A percentile compares a stretch with the other conserved stretches of the same genome.
phyloP scores from a whole-genome alignment of 176 grass and related monocot genomes.

The Neostapfia colusana region DNA sequence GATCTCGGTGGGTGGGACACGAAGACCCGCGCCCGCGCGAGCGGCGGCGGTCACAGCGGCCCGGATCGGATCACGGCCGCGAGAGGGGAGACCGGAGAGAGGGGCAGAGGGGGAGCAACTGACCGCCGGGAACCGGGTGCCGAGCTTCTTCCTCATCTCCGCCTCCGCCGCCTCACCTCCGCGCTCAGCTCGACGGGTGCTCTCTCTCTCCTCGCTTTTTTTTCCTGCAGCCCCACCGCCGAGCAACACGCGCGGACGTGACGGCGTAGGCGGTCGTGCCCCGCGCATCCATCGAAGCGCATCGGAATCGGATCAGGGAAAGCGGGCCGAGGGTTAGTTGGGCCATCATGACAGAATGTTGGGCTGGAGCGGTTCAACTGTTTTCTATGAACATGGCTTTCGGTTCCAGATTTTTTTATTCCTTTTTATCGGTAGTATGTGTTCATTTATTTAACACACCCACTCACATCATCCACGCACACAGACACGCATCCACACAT shows the following conservation, averaged over 20 bases:
- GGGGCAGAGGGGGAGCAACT: slow-evolving; percentile 14
- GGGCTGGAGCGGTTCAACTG: background rate
- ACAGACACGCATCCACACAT: too few species aligned
- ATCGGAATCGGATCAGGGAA: background rate
- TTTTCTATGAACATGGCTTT: too few species aligned
- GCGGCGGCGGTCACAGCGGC: too few species aligned
- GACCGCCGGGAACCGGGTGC: slow-evolving; percentile 97
- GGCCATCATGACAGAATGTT: background rate
- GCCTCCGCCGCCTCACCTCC: slow-evolving; percentile 40
- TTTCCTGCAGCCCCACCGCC: background rate
- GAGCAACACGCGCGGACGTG: background rate
- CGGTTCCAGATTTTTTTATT: too few species aligned
- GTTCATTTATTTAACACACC: too few species aligned
- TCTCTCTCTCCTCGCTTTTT: background rate
- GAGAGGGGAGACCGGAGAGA: slow-evolving; percentile 14
- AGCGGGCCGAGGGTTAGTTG: background rate
- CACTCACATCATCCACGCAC: too few species aligned
- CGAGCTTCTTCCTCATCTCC: slow-evolving; percentile 99
- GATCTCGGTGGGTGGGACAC: slow-evolving; percentile 22
- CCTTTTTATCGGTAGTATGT: too few species aligned
- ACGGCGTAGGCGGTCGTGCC: slow-evolving; percentile 14
- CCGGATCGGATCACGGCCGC: slow-evolving; percentile 40
- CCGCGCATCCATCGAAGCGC: background rate
- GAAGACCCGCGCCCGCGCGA: slow-evolving; percentile 27
- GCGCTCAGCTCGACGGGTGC: slow-evolving; percentile 31